Evolutionary conservation across 1,284 basidiomycete genomes (phyloP), one percentile per base, ranked within the genome.

Genomic region (Trichosporon asahii): DNA sequence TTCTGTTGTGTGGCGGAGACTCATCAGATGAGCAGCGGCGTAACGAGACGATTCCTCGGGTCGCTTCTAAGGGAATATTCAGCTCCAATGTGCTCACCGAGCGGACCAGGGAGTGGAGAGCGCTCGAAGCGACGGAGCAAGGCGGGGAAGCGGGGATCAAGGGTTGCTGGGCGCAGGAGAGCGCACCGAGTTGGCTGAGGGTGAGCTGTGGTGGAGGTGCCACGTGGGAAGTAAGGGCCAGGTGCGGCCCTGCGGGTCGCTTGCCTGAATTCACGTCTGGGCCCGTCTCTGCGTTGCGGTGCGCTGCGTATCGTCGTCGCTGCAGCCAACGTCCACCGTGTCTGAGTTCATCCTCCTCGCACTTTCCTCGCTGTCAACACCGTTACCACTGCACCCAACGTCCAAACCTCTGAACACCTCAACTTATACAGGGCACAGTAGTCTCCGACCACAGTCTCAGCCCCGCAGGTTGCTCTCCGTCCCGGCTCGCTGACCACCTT

Each of bases 241-340:
- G 12, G 57, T 31, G 29, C 27, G 27, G 57, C 57, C 15, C 25
- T n/a, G 55, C 12, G n/a, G 9, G 4, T 5, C 11, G 37, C 15
- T 40, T 31, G 55, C 29, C 57, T 61, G 57, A 61, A 61, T 61
- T 61, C 27, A 61, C 57, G 57, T 61, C 57, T 61, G 57, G 57
- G 57, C 57, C 57, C 57, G 57, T 61, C 57, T 61, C 18, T 57
- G 55, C 55, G 57, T 6, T 33, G 31, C 31, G 31, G 31, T 33
- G 31, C 31, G 31, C 11, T 9, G 31, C 31, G 31, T 33, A 14
- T 29, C 55, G 29, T 33, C 57, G 57, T 61, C 57, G 49, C 18
- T 53, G 49, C 49, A 53, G 49, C 49, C 15, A 60, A 27, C 27
- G 27, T 15, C 57, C 29, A 61, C 57, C 57, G 57, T 31, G 57